phyloP scores from a whole-genome alignment of 2,329 filamentous ascomycete species.

The Bipolaris bicolor region DNA sequence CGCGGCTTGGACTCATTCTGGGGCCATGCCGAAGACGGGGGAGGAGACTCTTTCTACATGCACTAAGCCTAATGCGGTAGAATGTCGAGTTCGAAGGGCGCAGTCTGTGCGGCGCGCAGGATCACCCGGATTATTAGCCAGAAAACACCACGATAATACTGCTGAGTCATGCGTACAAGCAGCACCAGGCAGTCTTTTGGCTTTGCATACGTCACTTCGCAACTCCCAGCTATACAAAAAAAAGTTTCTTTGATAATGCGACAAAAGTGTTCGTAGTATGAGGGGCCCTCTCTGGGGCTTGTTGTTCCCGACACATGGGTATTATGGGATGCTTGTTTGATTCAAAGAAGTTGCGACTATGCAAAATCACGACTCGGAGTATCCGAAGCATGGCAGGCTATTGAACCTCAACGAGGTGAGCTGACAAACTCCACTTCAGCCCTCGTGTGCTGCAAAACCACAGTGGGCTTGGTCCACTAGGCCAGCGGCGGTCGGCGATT shows the following conservation, averaged over 20 bases:
- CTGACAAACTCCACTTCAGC: conserved; percentile 30
- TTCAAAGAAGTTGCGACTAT: not conserved
- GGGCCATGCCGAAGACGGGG: conserved; percentile 10
- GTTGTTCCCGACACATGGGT: not conserved
- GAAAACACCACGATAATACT: conserved; percentile 7
- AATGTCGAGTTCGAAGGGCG: conserved; percentile 27
- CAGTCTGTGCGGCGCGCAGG: conserved; percentile 21
- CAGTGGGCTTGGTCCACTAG: conserved; percentile 10
- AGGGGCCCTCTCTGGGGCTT: not conserved
- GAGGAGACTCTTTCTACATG: conserved; percentile 6
- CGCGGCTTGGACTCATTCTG: conserved; percentile 14
- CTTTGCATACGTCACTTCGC: not conserved
- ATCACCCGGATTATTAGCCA: conserved; percentile 17
- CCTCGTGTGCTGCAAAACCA: conserved; percentile 10
- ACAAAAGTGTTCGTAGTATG: not conserved
- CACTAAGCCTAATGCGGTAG: conserved; percentile 17
- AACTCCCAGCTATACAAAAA: not conserved
- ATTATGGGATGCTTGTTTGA: not conserved
- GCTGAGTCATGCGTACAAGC: conserved; percentile 17
- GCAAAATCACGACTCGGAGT: not conserved
- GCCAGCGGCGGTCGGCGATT: conserved; percentile 9
- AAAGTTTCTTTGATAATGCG: not conserved
- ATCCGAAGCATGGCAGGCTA: conserved; percentile 3
- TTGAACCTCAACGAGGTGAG: conserved; percentile 10
- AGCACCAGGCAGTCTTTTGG: not conserved